These are phyloP conservation scores for Perkinsus chesapeaki DNA, from an alignment of 169 alveolate species.

Conservation along the genomic window DNA sequence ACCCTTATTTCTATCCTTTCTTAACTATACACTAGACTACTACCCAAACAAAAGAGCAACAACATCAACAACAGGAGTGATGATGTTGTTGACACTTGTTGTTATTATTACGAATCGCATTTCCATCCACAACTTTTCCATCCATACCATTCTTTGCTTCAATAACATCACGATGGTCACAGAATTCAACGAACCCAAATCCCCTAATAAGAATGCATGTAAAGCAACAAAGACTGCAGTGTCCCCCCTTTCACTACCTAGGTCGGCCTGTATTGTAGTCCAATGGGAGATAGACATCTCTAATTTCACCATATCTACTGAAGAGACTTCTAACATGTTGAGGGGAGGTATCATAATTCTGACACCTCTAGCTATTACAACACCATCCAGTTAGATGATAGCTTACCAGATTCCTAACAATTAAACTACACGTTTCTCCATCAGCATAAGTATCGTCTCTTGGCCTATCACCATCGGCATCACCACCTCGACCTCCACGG, in stretches of 20 bases:
- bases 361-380: not conserved
- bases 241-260: constrained; percentile 11
- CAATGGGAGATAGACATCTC: constrained; percentile 73
- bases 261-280: constrained; percentile 72
- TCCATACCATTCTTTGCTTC: constrained; percentile 59
- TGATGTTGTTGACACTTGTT: not conserved
- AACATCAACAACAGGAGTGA: not conserved
- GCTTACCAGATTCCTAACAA: not conserved
- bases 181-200: constrained; percentile 62
- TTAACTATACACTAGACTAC: no score
- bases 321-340: constrained; percentile 57
- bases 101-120: not conserved
- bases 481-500: not conserved
- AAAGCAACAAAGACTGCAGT: not conserved
- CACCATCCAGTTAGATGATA: not conserved
- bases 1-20: no score
- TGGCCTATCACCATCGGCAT: not conserved
- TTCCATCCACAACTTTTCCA: constrained; percentile 58
- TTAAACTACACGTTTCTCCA: not conserved
- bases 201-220: constrained; percentile 32
- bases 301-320: constrained; percentile 63
- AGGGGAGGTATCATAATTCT: constrained; percentile 59
- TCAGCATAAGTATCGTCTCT: not conserved
- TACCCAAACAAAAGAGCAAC: not conserved
- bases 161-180: constrained; percentile 53